A percentile compares a stretch with the other conserved stretches of the same genome.
Evolutionary conservation across 2,329 filamentous ascomycete genomes (phyloP).

Genomic region (Alternaria arbusti): DNA sequence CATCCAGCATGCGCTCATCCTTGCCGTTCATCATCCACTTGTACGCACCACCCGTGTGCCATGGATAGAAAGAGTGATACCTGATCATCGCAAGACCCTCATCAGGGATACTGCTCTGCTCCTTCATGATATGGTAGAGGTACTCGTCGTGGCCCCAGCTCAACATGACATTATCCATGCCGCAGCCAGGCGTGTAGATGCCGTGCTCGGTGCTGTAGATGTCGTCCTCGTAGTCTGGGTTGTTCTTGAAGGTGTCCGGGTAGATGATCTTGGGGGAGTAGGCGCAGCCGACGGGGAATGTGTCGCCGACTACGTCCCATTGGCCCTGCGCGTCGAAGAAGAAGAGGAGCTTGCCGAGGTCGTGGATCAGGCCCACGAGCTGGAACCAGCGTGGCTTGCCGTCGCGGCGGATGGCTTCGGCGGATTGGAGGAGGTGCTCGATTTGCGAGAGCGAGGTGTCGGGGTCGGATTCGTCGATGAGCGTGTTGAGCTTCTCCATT

Average conservation of each 20-base stretch:
- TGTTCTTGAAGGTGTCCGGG: constrained; percentile 75
- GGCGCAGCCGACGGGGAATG: constrained; percentile 78
- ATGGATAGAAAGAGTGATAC: constrained; percentile 92
- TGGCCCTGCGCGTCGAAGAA: constrained; percentile 85
- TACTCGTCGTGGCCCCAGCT: constrained; percentile 92
- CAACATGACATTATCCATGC: constrained; percentile 86
- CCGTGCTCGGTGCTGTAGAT: constrained; percentile 79
- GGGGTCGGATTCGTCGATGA: constrained; percentile 90
- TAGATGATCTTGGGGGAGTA: constrained; percentile 82
- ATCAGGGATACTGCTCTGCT: constrained; percentile 76
- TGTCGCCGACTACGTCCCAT: constrained; percentile 92
- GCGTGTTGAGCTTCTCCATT: constrained; percentile 88
- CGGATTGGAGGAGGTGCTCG: constrained; percentile 85
- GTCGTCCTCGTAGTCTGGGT: constrained; percentile 74
- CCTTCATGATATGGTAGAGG: constrained; percentile 84
- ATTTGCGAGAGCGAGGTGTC: constrained; percentile 89
- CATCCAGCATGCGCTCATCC: constrained; percentile 79
- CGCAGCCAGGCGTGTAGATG: constrained; percentile 80
- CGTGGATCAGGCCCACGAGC: constrained; percentile 77
- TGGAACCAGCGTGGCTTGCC: constrained; percentile 85
- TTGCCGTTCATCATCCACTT: constrained; percentile 81
- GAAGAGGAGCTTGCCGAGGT: constrained; percentile 80
- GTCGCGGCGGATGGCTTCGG: constrained; percentile 87
- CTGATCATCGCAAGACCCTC: constrained; percentile 92
- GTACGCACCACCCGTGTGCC: constrained; percentile 85